phyloP scores from a whole-genome alignment of 1,139 yeast species.

The Suhomyces chickasaworum region DNA sequence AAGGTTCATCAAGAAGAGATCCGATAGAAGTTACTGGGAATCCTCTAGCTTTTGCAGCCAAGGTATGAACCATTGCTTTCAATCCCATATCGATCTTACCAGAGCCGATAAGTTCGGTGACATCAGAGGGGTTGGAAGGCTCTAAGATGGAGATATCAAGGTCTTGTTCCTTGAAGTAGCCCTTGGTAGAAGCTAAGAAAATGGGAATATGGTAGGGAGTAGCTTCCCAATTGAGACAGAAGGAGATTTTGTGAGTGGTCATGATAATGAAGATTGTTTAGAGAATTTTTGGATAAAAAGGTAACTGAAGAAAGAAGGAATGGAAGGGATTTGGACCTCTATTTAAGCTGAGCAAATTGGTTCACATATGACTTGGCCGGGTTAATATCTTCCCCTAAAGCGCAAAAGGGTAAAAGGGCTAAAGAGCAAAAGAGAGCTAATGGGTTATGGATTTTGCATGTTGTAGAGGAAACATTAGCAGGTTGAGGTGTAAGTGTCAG shows the following conservation, averaged over 20 bases:
- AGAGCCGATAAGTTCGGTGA: slow-evolving; percentile 57
- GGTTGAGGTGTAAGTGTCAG: no score
- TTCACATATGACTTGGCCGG: no score
- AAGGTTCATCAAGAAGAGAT: slow-evolving; percentile 58
- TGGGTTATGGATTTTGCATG: no score
- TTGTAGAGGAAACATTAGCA: no score
- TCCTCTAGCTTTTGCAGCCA: slow-evolving; percentile 62
- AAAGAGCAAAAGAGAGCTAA: no score
- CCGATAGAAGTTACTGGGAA: slow-evolving; percentile 60
- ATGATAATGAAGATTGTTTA: no score
- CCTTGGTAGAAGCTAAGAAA: slow-evolving; percentile 52
- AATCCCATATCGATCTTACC: slow-evolving; percentile 62
- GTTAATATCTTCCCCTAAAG: no score
- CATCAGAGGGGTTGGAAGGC: slow-evolving; percentile 62
- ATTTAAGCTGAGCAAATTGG: background rate
- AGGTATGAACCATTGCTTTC: slow-evolving; percentile 62
- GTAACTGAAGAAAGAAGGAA: background rate
- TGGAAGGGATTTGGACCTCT: background rate
- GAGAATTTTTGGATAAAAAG: no score
- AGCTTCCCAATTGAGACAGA: slow-evolving; percentile 58
- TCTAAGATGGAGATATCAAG: slow-evolving; percentile 55
- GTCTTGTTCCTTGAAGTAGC: slow-evolving; percentile 53
- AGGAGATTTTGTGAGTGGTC: slow-evolving; percentile 52
- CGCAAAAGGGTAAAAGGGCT: no score
- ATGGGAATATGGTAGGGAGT: slow-evolving; percentile 60